A percentile compares a stretch with the other conserved stretches of the same genome.
Evolutionary conservation across 2,329 filamentous ascomycete genomes (phyloP).

Genomic region (Fusarium zealandicum): DNA sequence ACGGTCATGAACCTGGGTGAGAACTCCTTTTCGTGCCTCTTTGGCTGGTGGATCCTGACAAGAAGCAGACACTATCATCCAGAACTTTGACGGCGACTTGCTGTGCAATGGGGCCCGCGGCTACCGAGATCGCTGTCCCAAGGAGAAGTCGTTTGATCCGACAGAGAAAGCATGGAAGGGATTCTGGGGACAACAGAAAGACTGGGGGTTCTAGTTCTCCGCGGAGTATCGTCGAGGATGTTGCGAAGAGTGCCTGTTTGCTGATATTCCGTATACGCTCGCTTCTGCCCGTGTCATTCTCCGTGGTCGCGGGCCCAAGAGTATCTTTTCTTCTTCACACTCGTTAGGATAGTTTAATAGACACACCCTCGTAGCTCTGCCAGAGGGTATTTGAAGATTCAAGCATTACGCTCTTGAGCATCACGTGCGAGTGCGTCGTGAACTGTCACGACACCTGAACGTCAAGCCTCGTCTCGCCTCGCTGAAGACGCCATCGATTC

Average conservation of each 20-base stretch:
- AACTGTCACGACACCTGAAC: slow-evolving; percentile 11
- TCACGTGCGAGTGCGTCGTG: background rate
- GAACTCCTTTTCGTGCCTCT: background rate
- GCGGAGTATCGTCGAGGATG: background rate
- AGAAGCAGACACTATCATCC: slow-evolving; percentile 18
- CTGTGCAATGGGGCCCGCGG: slow-evolving; percentile 18
- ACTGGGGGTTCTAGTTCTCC: background rate
- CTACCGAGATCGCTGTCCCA: slow-evolving; percentile 15
- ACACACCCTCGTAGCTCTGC: background rate
- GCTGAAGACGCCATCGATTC: slow-evolving; percentile 46
- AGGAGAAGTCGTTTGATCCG: slow-evolving; percentile 9
- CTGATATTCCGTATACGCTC: no score
- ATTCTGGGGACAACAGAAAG: background rate
- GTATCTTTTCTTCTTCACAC: slow-evolving; percentile 2
- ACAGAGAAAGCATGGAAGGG: background rate
- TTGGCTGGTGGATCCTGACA: background rate
- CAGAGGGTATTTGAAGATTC: background rate
- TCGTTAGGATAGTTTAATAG: slow-evolving; percentile 4
- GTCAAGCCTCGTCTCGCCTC: slow-evolving; percentile 29
- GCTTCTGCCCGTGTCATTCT: no score
- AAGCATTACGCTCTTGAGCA: background rate
- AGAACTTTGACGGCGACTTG: slow-evolving; percentile 22
- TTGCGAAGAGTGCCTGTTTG: no score
- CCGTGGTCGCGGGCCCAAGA: no score
- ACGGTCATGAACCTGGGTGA: slow-evolving; percentile 18